Base-by-base conservation (phyloP, 352 stramenopile genomes). In the Globisporangium middletonii region DNA sequence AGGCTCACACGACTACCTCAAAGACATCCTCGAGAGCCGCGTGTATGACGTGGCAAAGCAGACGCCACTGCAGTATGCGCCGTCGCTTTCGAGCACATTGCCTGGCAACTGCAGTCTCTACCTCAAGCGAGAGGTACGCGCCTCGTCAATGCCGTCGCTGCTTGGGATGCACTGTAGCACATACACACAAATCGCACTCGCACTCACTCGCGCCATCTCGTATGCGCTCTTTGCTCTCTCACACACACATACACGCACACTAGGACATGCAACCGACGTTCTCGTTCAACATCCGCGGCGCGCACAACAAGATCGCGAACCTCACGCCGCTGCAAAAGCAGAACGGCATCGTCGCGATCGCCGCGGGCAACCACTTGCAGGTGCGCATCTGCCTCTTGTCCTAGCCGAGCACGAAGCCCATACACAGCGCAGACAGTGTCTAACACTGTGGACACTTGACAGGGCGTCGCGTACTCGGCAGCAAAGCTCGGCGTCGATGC, bases 251-350 rank as follows among this genome's bases (percentile, higher is more conserved):
- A 45, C 41, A n/a, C 41, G 41, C 4, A 7, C 43, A 26, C 43
- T 48, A 87, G 75, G 97, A 99, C 66, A 94, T 97, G 62, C 96
- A 99, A 74, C 94, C 95, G 13, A 97, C 98, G 19, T 98, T 99
- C 67, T 98, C 93, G 42, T 99, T 99, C 80, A 99, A 99, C 76
- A 76, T 99, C 55, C 89, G 96, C 44, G 97, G 97, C 41, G 96
- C 97, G 13, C 98, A 99, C 86, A 99, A 99, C 77, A 98, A 98
- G 75, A 99, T 99, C 73, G 94, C 89, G n/a, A 86, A 92, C 55
- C 69, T 98, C 46, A 87, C 86, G n/a, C 49, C 62, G 16, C 67
- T 83, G 48, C 77, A 97, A 57, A 75, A 88, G 15, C 62, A 84
- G 37, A 74, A 72, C 30, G 96, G 96, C 42, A 85, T 94, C 51